Evolutionary conservation across 192 early-diverging fungal species (phyloP).

Genomic region (Anaeromyces robustus): DNA sequence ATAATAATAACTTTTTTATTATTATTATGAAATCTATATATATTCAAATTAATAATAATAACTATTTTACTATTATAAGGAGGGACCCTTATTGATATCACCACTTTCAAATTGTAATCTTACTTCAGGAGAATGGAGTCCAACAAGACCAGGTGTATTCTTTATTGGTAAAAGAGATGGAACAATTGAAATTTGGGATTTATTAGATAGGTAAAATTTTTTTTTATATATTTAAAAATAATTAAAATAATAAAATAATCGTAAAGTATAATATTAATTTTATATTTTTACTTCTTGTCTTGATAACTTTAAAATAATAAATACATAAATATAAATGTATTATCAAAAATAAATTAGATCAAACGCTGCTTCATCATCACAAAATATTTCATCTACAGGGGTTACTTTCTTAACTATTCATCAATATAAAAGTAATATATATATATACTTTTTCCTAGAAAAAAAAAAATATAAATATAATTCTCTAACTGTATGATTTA

Average conservation of each 20-base stretch:
- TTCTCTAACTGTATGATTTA: background rate
- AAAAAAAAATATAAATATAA: conserved; percentile 1
- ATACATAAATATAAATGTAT: too few relatives aligned
- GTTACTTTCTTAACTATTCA: conserved; percentile 27
- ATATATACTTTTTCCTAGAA: background rate
- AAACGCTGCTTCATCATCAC: conserved; percentile 24
- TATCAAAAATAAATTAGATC: conserved; percentile 7
- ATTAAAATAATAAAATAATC: too few relatives aligned
- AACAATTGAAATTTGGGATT: conserved; percentile 41
- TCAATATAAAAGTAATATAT: conserved; percentile 21
- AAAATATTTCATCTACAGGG: conserved; percentile 28
- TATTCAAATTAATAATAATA: background rate
- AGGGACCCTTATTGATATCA: conserved; percentile 30
- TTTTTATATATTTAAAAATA: too few relatives aligned
- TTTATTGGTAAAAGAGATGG: conserved; percentile 42
- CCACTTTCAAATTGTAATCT: conserved; percentile 14
- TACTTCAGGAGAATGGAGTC: conserved; percentile 39
- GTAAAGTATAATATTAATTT: too few relatives aligned
- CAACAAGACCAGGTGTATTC: conserved; percentile 44
- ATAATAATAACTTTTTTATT: background rate
- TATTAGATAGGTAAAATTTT: conserved; percentile 21
- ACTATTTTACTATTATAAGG: conserved; percentile 7
- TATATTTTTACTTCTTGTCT: too few relatives aligned
- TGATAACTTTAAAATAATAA: too few relatives aligned
- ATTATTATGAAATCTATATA: background rate